Evolutionary conservation across 441 rosid genomes (phyloP).

Genomic region (Adansonia grandidieri): DNA sequence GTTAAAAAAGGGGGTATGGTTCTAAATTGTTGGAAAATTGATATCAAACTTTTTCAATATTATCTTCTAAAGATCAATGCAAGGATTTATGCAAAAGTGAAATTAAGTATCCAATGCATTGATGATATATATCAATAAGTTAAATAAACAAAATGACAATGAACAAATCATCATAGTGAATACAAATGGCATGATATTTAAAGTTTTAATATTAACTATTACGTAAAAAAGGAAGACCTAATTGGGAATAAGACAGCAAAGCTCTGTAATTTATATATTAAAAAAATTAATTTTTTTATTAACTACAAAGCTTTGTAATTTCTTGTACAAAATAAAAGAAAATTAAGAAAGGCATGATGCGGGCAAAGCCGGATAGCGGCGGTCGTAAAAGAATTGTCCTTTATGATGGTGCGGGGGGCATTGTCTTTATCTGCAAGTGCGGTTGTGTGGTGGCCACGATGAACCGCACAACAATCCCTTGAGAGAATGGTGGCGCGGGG

Average conservation of each 20-base stretch:
- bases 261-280: neutral
- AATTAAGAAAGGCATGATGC: no score
- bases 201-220: neutral
- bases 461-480: neutral
- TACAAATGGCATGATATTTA: neutral
- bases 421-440: slow-evolving; percentile 34
- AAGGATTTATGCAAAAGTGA: neutral
- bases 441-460: slow-evolving; percentile 27
- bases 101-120: neutral
- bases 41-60: no score
- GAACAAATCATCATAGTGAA: neutral
- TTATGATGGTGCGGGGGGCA: slow-evolving; percentile 22
- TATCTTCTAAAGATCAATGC: neutral
- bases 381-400: slow-evolving; percentile 1
- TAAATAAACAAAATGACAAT: neutral
- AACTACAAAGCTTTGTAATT: neutral
- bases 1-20: neutral
- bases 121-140: no score
- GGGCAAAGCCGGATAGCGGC: neutral
- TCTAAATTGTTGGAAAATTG: neutral
- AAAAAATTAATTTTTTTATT: neutral
- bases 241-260: slow-evolving; percentile 36
- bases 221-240: neutral
- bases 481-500: neutral
- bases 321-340: neutral